Percentiles rank a stretch among this genome's conserved stretches.
Conservation (phyloP, 805 yeast species). For the Clavispora phyllophila region DNA sequence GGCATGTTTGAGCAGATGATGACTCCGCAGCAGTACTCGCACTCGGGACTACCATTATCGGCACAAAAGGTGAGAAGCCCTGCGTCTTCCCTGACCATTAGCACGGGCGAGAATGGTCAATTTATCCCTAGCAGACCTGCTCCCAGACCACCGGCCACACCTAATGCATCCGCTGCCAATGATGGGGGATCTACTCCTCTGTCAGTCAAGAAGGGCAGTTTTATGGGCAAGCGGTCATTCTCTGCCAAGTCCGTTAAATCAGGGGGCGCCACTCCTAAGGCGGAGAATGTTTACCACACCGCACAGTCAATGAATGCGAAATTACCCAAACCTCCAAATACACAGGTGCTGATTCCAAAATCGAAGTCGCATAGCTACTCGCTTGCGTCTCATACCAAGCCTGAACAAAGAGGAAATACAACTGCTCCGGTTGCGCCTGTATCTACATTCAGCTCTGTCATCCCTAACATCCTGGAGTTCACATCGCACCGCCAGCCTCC, state of each 20-base stretch:
- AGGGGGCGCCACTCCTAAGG: constrained; percentile 17
- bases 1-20: constrained; percentile 8
- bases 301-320: neutral
- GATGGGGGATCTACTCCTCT: constrained; percentile 6
- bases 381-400: constrained; percentile 24
- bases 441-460: constrained; percentile 20
- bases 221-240: constrained; percentile 29
- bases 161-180: constrained; percentile 5
- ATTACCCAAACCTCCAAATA: constrained; percentile 5
- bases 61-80: constrained; percentile 1
- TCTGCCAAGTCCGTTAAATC: constrained; percentile 35
- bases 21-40: constrained; percentile 1
- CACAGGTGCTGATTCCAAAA: constrained; percentile 28
- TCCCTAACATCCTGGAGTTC: constrained; percentile 14
- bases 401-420: constrained; percentile 22
- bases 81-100: neutral
- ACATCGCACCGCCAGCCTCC: constrained; percentile 38
- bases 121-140: constrained; percentile 67
- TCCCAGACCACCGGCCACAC: constrained; percentile 49
- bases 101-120: constrained; percentile 28
- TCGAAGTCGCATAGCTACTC: constrained; percentile 39
- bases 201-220: constrained; percentile 9
- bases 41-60: neutral
- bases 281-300: constrained; percentile 9
- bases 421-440: constrained; percentile 34